Evolutionary conservation across 805 yeast species (phyloP), one percentile per base, ranked within the genome.

Genomic region (Nakazawaea wickerhamii): DNA sequence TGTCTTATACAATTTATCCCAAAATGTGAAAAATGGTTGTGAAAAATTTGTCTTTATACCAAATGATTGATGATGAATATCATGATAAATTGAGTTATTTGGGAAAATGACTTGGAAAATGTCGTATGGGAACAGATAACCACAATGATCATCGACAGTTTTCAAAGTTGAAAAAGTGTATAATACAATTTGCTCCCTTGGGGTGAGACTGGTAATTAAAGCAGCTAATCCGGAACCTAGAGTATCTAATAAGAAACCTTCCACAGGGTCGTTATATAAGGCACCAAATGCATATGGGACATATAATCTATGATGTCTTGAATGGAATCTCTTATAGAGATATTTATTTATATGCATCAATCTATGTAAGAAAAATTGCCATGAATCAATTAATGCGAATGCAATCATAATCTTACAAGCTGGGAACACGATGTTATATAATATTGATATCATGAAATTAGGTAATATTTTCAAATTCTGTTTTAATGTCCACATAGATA

Each of bases 281-380:
- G 99, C 99, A 40, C 99, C 99, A 62, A 73, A 90, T 1, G 98
- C 97, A 61, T 89, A 93, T 7, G 99, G 99, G 28, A 93, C 96
- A 53, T 93, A 91, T 39, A 93, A 70, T 42, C 91, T 70, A 64
- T 93, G 99, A 64, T 93, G 99, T 51, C 95, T 81, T 5, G 98
- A 88, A 62, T 93, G 99, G 70, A 87, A 86, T 41, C 78, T 67
- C 49, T 74, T 76, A 73, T 93, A 93, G 38, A 90, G 67, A 43
- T 70, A 65, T 58, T 80, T 81, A 71, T 85, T 85, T 58, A 71
- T 55, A 59, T 93, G 99, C 98, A 93, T 90, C 49, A 73, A 59
- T 48, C 96, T 74, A 61, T 93, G 99, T 49, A 90, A 69, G 71
- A 79, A 78, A 63, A 85, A 93, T 65, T 93, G 99, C 99, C 99